Evolutionary conservation across 805 yeast genomes (phyloP).

Genomic region (Spathaspora girioi): DNA sequence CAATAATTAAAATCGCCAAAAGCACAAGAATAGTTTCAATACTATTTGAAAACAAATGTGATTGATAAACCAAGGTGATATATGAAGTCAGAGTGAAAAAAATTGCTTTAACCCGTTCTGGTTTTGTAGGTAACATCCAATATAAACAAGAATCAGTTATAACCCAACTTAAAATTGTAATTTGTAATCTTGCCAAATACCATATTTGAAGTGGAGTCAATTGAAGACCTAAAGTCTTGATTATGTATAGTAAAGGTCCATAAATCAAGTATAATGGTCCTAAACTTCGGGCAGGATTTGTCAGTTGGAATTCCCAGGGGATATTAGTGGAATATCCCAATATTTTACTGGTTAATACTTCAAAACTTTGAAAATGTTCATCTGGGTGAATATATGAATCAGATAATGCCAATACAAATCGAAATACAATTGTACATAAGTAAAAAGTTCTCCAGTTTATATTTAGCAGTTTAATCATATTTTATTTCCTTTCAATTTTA

Average conservation of each 20-base stretch:
- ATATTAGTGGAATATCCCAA: conserved; percentile 42
- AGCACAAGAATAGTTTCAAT: conserved; percentile 64
- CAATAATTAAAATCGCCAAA: conserved; percentile 47
- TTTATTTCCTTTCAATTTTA: neutral
- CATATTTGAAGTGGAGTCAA: conserved; percentile 49
- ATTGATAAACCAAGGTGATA: conserved; percentile 73
- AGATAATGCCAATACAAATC: conserved; percentile 58
- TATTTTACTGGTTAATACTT: conserved; percentile 52
- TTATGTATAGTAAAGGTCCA: conserved; percentile 54
- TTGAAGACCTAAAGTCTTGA: conserved; percentile 27
- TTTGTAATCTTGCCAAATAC: conserved; percentile 50
- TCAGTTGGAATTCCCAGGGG: conserved; percentile 80
- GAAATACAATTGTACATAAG: conserved; percentile 39
- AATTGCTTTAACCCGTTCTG: conserved; percentile 46
- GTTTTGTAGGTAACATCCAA: conserved; percentile 45
- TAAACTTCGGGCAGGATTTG: conserved; percentile 64
- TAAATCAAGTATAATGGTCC: conserved; percentile 65
- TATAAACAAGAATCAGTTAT: conserved; percentile 41
- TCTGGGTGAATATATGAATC: conserved; percentile 95
- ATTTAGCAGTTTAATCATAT: neutral
- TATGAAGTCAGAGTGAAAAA: conserved; percentile 57
- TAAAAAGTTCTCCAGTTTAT: conserved; percentile 48
- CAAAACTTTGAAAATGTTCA: conserved; percentile 92
- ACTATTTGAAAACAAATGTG: conserved; percentile 87
- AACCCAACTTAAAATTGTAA: conserved; percentile 36